Evolutionary conservation across 768 basidiomycete species (phyloP), one percentile per base, ranked within the genome.

Genomic region (Lactarius vividus): DNA sequence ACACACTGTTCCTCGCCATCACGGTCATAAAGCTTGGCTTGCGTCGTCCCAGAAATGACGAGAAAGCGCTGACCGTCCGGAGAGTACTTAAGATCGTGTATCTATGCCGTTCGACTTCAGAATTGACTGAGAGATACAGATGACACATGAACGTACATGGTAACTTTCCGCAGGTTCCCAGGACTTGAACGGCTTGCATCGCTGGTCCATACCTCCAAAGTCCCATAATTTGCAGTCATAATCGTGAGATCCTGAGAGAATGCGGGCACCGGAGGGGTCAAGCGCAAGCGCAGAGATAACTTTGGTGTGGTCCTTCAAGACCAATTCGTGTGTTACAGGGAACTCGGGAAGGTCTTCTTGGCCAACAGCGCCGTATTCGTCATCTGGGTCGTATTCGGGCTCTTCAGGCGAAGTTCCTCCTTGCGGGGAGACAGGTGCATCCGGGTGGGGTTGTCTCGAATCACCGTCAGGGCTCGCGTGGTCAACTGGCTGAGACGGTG

Each of bases 211-310:
- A 18, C 97, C 97, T 71, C 96, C 96, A 77, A 98, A 98, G 77
- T 99, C 97, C 96, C 96, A 99, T 61, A 99, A 77, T 79, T 98
- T 98, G 77, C 91, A 88, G 77, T 99, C 97, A 74, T 98, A 98
- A 75, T 99, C 97, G 78, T 98, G 90, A 23, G 93, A 93, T 18
- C 97, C 97, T 10, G 93, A 91, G 20, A 92, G 78, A 35, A 99
- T 78, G 40, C 97, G 87, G 15, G 96, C 95, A 64, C 97, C 97
- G 26, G 96, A 92, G 8, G 95, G 92, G 77, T 99, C 97, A 56
- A 98, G 79, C 0, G 94, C 83, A 23, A 99, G 80, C 4, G 97
- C 94, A 28, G 96, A 94, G 23, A 98, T 87, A 61, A 97, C 94
- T 79, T 98, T 99, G 16, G 85, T 89, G 74, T 99, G 97, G 77